These are phyloP conservation scores for Talaromyces trachyspermus DNA, from an alignment of 495 filamentous ascomycete species.

Conservation along the genomic window DNA sequence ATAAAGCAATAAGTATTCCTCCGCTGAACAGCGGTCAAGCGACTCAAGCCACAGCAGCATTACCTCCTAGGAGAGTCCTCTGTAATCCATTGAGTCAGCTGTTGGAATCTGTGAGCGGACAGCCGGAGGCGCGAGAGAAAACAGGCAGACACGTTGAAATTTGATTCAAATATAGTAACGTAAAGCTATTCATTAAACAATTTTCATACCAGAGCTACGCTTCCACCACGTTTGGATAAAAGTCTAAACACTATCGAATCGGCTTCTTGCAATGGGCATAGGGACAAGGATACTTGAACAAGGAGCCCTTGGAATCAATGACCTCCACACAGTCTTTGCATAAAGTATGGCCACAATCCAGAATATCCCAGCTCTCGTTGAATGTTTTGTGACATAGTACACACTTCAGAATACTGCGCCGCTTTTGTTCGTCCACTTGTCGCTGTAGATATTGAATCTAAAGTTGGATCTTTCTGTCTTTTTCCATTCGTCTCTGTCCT, in stretches of 20 bases:
- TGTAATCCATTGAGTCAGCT: too few species aligned
- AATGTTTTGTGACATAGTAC: neutral
- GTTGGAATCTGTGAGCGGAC: too few species aligned
- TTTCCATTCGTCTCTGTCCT: neutral
- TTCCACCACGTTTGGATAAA: neutral
- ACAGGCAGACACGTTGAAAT: too few species aligned
- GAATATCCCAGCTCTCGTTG: neutral
- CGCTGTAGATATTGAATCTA: neutral
- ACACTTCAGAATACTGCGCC: neutral
- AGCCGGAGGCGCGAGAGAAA: too few species aligned
- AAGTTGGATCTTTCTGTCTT: neutral
- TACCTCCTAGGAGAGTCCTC: too few species aligned
- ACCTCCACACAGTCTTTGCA: neutral
- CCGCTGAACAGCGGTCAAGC: too few species aligned
- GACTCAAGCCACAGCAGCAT: too few species aligned
- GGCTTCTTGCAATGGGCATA: neutral
- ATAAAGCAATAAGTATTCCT: too few species aligned
- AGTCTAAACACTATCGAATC: conserved; percentile 1
- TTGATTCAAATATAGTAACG: too few species aligned
- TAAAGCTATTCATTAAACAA: neutral
- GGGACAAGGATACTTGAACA: neutral
- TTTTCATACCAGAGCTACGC: neutral
- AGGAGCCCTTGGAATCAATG: neutral
- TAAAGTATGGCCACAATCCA: neutral
- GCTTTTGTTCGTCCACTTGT: neutral